Percentiles rank a stretch among this genome's conserved stretches.
phyloP scores from a whole-genome alignment of 1,139 yeast species.

The Hyphopichia wangnamkhiaoensis region DNA sequence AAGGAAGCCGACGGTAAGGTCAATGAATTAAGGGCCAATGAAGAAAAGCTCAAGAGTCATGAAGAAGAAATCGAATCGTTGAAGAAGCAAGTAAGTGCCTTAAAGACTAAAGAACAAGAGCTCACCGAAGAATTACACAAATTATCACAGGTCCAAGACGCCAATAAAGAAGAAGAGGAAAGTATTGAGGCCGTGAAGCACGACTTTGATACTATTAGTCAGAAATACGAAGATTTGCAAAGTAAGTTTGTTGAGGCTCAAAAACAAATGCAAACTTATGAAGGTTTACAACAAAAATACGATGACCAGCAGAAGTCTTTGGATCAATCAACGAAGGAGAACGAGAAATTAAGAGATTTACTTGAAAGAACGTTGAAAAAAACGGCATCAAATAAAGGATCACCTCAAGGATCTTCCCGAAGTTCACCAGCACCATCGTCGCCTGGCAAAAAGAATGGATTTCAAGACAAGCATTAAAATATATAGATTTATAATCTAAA shows the following conservation, averaged over 20 bases:
- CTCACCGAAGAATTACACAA: neutral
- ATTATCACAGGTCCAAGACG: neutral
- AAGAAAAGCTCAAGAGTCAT: neutral
- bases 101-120: neutral
- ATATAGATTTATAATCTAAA: no score
- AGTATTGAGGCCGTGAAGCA: neutral
- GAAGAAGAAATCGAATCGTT: no score
- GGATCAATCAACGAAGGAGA: neutral
- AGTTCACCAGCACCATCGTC: no score
- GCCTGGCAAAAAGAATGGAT: no score
- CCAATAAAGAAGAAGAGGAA: neutral
- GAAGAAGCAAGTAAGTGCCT: constrained; percentile 6
- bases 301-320: no score
- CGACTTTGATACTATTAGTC: neutral
- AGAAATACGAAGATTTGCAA: neutral
- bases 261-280: neutral
- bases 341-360: no score
- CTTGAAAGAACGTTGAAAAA: no score
- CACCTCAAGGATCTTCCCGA: no score
- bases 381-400: no score
- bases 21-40: neutral
- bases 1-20: neutral
- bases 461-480: no score
- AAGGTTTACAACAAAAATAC: neutral
- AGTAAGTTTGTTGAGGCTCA: neutral